Conservation (phyloP, 2,329 filamentous ascomycete species). For the Colletotrichum falcatum region DNA sequence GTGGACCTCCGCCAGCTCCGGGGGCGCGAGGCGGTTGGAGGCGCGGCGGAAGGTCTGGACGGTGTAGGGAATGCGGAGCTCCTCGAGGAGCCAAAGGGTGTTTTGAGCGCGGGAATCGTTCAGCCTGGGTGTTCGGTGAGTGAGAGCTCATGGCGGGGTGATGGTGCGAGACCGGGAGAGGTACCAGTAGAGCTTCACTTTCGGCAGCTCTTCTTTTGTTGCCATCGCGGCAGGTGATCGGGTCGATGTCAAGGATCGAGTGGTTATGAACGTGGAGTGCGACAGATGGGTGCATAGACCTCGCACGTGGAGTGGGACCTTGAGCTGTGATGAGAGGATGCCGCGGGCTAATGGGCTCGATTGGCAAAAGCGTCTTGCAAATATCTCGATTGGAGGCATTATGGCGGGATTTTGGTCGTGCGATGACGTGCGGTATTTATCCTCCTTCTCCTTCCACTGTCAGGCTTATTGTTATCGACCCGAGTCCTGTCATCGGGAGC, state of each 20-base stretch:
- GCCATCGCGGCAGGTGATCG: slow-evolving; percentile 1
- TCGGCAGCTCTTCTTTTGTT: slow-evolving; percentile 55
- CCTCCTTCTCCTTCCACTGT: neutral
- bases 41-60: slow-evolving; percentile 81
- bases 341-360: neutral
- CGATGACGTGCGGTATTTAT: neutral
- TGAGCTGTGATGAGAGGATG: neutral
- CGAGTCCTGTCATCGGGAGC: neutral
- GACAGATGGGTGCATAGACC: neutral
- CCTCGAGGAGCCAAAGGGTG: slow-evolving; percentile 87
- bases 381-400: neutral
- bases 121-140: slow-evolving; percentile 67
- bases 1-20: slow-evolving; percentile 81
- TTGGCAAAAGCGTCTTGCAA: neutral
- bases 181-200: slow-evolving; percentile 74
- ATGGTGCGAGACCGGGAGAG: neutral
- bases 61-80: slow-evolving; percentile 82
- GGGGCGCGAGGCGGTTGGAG: slow-evolving; percentile 70
- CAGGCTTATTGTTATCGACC: neutral
- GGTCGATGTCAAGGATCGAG: neutral
- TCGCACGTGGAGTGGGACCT: neutral
- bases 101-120: slow-evolving; percentile 85
- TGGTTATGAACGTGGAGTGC: neutral
- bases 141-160: neutral
- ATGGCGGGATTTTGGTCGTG: neutral